These are phyloP conservation scores for Porodaedalea pini DNA, from an alignment of 1,284 basidiomycete genomes.

Conservation along the genomic window DNA sequence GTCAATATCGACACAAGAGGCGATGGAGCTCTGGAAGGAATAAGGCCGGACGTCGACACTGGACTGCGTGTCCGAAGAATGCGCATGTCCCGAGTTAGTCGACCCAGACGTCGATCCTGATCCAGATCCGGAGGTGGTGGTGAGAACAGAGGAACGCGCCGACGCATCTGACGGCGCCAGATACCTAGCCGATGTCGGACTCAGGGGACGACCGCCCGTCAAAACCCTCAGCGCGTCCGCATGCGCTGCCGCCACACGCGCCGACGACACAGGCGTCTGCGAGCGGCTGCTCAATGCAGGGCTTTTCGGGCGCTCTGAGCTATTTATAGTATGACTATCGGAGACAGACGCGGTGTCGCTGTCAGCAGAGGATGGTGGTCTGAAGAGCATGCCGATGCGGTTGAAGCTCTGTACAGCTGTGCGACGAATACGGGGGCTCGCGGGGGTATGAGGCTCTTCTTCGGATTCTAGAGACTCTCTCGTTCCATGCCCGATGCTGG, in stretches of 20 bases:
- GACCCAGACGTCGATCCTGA: constrained; percentile 10
- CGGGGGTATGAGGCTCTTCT: neutral
- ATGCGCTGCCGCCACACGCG: constrained; percentile 13
- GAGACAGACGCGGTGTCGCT: neutral
- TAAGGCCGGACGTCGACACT: constrained; percentile 4
- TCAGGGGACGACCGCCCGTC: constrained; percentile 6
- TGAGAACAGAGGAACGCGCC: constrained; percentile 7
- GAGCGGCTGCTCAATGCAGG: constrained; percentile 1
- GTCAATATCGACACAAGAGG: constrained; percentile 18
- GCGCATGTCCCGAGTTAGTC: constrained; percentile 1
- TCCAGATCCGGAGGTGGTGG: constrained; percentile 1
- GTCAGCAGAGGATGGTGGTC: neutral
- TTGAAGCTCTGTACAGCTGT: neutral
- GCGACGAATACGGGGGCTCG: neutral
- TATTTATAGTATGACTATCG: neutral
- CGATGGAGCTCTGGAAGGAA: constrained; percentile 12
- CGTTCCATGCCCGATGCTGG: neutral
- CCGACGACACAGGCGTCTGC: constrained; percentile 4
- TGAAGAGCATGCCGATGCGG: constrained; percentile 15
- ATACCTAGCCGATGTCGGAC: neutral
- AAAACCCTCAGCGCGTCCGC: constrained; percentile 16
- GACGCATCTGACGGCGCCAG: constrained; percentile 5
- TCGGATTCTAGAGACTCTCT: neutral
- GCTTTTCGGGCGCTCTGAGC: constrained; percentile 1
- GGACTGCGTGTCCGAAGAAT: constrained; percentile 12